Conservation (phyloP, 169 alveolate genomes). For the Eimeria falciformis region DNA sequence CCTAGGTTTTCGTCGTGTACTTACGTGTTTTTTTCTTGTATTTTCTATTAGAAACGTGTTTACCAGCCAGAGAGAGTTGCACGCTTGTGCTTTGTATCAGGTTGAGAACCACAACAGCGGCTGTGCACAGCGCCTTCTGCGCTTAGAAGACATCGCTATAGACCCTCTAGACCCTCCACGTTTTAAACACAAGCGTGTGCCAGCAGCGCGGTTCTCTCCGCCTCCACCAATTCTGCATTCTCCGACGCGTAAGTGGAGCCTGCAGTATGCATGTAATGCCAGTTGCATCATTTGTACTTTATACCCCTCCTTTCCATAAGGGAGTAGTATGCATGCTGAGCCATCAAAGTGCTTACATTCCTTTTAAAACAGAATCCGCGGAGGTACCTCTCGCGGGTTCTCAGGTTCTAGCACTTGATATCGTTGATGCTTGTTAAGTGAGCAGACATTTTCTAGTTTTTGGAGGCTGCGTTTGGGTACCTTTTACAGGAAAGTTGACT, state of each 20-base stretch:
- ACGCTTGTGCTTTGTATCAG: not conserved
- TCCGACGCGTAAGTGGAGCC: slow-evolving; percentile 62
- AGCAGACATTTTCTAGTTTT: slow-evolving; percentile 7
- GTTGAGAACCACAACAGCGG: slow-evolving; percentile 83
- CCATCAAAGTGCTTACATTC: slow-evolving; percentile 34
- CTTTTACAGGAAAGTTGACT: slow-evolving; percentile 94
- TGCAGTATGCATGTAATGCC: not conserved
- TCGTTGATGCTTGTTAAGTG: no score
- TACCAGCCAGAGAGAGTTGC: no score
- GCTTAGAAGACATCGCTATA: slow-evolving; percentile 90
- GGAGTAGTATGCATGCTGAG: not conserved
- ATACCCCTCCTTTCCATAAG: not conserved
- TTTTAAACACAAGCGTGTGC: slow-evolving; percentile 95
- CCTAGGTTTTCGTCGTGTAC: not conserved
- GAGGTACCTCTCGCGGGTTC: no score
- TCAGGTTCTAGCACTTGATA: no score
- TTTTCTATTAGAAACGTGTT: no score
- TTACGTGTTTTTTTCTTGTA: not conserved
- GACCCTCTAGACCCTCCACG: slow-evolving; percentile 98
- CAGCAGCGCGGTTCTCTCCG: slow-evolving; percentile 76
- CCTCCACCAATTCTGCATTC: slow-evolving; percentile 78
- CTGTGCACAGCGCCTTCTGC: slow-evolving; percentile 89
- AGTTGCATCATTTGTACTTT: not conserved
- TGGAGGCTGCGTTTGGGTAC: not conserved
- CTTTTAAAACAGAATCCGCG: no score